A percentile compares a stretch with the other conserved stretches of the same genome.
These are phyloP conservation scores for Bidens hawaiensis DNA, from an alignment of 140 eudicot genomes.

Conservation along the genomic window DNA sequence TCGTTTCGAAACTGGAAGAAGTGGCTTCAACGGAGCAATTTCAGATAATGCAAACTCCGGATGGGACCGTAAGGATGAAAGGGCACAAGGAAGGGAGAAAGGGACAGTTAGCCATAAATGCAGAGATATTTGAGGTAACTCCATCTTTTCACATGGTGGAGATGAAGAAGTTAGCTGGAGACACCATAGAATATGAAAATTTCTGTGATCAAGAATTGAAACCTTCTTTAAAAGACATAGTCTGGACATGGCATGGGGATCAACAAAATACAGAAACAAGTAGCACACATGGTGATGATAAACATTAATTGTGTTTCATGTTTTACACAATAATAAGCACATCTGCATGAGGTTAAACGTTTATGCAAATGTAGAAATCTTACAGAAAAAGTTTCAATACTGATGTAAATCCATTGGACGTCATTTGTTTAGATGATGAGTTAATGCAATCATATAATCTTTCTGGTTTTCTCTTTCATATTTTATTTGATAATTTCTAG, in stretches of 20 bases:
- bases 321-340: constrained; percentile 1
- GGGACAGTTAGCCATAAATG: constrained; percentile 56
- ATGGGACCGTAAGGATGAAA: constrained; percentile 51
- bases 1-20: constrained; percentile 59
- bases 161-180: constrained; percentile 61
- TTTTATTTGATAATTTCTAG: too few species aligned
- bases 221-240: constrained; percentile 65
- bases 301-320: constrained; percentile 8
- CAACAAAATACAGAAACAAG: constrained; percentile 20
- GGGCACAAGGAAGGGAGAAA: constrained; percentile 59
- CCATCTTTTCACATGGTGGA: constrained; percentile 72
- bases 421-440: constrained; percentile 17
- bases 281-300: constrained; percentile 16
- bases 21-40: constrained; percentile 43
- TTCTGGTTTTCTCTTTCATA: background rate
- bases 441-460: constrained; percentile 16
- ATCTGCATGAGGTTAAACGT: constrained; percentile 7
- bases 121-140: constrained; percentile 68
- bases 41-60: constrained; percentile 31
- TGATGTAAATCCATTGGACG: constrained; percentile 13
- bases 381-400: constrained; percentile 4
- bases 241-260: constrained; percentile 57
- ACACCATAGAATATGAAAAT: constrained; percentile 54
- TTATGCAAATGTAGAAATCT: constrained; percentile 13
- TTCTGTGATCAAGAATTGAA: constrained; percentile 55